phyloP scores from a whole-genome alignment of 164 flowering plant genomes.

The Tinospora cordifolia region DNA sequence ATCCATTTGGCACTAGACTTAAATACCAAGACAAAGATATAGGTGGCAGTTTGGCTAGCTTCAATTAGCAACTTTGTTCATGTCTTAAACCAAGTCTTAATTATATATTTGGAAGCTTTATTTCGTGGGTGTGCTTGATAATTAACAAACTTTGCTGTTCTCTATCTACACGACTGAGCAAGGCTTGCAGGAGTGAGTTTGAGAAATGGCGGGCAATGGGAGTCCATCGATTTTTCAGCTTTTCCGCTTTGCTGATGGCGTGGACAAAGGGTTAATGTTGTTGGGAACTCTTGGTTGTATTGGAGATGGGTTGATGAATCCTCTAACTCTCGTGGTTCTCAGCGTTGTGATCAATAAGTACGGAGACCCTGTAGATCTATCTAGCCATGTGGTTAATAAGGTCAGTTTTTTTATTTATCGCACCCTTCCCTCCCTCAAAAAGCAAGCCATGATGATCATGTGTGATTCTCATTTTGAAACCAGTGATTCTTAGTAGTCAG shows the following conservation, averaged over 20 bases:
- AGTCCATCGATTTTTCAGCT: constrained; percentile 24
- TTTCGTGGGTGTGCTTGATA: no score
- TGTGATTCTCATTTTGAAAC: no score
- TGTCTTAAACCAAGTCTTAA: neutral
- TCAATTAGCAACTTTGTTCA: neutral
- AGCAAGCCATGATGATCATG: neutral
- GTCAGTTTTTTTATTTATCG: constrained; percentile 14
- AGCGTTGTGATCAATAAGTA: constrained; percentile 35
- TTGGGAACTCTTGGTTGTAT: constrained; percentile 53
- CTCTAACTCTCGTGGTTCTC: constrained; percentile 42
- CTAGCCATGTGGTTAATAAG: constrained; percentile 31
- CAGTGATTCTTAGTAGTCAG: no score
- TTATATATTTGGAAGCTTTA: neutral
- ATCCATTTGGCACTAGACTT: neutral
- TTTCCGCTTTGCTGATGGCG: constrained; percentile 39
- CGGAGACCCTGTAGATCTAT: constrained; percentile 19
- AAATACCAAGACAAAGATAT: neutral
- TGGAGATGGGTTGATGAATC: constrained; percentile 48
- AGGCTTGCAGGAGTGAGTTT: neutral
- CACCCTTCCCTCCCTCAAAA: neutral
- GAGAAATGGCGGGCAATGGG: constrained; percentile 25
- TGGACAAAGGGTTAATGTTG: constrained; percentile 39
- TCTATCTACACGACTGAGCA: neutral
- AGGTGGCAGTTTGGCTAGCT: constrained; percentile 5
- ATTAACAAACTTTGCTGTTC: no score